Evolutionary conservation across 495 filamentous ascomycete species (phyloP).

Genomic region (Daldinia decipiens): DNA sequence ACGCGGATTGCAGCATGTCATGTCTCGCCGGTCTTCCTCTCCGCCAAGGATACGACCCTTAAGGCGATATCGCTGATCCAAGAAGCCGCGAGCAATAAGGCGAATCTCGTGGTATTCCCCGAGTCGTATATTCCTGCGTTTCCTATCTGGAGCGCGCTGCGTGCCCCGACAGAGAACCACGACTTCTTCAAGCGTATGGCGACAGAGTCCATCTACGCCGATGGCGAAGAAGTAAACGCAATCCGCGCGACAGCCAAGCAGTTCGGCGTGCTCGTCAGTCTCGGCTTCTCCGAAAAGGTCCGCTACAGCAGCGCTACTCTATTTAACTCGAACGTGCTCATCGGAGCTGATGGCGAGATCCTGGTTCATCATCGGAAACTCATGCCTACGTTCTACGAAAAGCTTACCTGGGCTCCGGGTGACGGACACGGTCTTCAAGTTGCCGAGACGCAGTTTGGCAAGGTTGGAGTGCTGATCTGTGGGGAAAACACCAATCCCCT

Average conservation of each 20-base stretch:
- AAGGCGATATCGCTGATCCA: slow-evolving; percentile 55
- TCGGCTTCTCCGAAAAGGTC: slow-evolving; percentile 51
- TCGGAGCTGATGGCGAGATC: slow-evolving; percentile 46
- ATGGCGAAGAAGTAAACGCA: slow-evolving; percentile 50
- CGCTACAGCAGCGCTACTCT: slow-evolving; percentile 48
- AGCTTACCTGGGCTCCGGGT: slow-evolving; percentile 50
- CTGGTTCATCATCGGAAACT: slow-evolving; percentile 54
- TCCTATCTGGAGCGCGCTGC: slow-evolving; percentile 51
- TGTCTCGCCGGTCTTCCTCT: slow-evolving; percentile 52
- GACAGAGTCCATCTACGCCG: slow-evolving; percentile 47
- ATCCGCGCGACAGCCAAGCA: slow-evolving; percentile 43
- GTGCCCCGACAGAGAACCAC: slow-evolving; percentile 49
- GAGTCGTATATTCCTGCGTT: slow-evolving; percentile 57
- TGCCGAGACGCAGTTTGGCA: slow-evolving; percentile 40
- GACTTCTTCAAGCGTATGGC: slow-evolving; percentile 47
- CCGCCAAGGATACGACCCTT: slow-evolving; percentile 47
- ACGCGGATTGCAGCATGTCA: slow-evolving; percentile 50
- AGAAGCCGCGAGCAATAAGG: slow-evolving; percentile 50
- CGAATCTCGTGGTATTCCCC: slow-evolving; percentile 58
- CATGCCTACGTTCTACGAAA: slow-evolving; percentile 54
- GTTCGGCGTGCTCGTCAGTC: slow-evolving; percentile 44
- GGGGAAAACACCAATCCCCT: slow-evolving; percentile 56
- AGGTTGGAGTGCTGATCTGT: slow-evolving; percentile 50
- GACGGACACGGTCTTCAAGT: slow-evolving; percentile 50
- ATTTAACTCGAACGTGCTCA: slow-evolving; percentile 53